Base-by-base conservation (phyloP, 495 filamentous ascomycete species). In the Hypoxylon crocopeplum region DNA sequence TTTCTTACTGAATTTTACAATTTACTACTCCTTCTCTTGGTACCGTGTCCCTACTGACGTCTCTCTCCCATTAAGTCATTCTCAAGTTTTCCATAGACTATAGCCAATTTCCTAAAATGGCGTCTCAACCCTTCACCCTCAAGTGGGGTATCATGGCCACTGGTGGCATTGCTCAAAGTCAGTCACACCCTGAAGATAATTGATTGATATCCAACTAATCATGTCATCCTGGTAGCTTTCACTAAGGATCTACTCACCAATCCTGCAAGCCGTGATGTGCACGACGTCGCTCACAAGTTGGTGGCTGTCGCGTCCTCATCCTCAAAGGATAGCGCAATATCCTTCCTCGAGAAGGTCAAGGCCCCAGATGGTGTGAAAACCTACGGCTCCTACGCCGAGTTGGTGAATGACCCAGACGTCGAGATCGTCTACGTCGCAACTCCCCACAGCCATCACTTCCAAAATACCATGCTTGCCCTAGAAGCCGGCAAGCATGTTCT, bases 351-450 rank as follows among this genome's bases (percentile, higher is more conserved):
- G 24, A 81, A 86, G 30, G 76, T 87, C 41, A 79, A 82, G 39
- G 86, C 85, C 17, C 88, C 90, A 7, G 70, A 71, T 27, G 72
- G 81, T 16, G 87, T 89, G 45, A 86, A 85, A 49, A 84, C 91
- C 2, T 96, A 97, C 62, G 90, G 86, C 32, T 87, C 84, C 49
- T 98, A 96, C 77, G 75, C 82, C 51, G 87, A 89, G 57, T 84
- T 97, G 25, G 88, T 92, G 7, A 78, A 80, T 16, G 88, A 96
- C 67, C 79, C 86, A 12, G 71, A 89, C 47, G 80, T 97, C 55
- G 93, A 97, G 64, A 90, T 95, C 45, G 77, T 97, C 73, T 97
- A 96, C 70, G 86, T 97, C 45, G 92, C 93, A 12, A 97, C 93
- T 1, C 93, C 93, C 15, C 93, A 97, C 77, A 93, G 89, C 24